Base-by-base conservation (phyloP, 306 rosid species). In the Canavalia gladiata region DNA sequence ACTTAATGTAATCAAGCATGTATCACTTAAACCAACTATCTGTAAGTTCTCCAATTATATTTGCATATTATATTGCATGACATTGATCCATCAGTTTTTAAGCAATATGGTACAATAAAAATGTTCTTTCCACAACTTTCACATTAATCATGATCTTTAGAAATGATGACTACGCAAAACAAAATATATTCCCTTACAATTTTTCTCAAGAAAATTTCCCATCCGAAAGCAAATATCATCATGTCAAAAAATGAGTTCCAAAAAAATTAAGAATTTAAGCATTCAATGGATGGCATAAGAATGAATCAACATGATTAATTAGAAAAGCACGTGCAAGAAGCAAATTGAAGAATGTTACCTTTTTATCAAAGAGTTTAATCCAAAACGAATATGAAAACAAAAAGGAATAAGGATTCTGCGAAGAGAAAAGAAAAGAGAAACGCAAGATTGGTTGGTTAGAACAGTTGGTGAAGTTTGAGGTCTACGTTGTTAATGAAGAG, bases 391-490 rank as follows among this genome's bases (percentile, higher is more conserved):
- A 2, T 25, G 4, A 34, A 47, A 78, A 64, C 1, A n/a, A 54
- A 25, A 67, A 76, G 55, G 35, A 1, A 18, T 54, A 43, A 76
- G 34, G 75, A 77, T 43, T 72, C 1, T 3, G 49, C 47, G 6
- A 59, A 46, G 42, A 34, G 37, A 35, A 57, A 75, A 5, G 4
- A 43, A 58, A 13, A 37, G 64, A 31, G 9, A 56, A 72, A 45
- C 1, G 42, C 10, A 12, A 41, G 59, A 83, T 37, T 30, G 57
- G 33, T 62, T 64, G 25, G 43, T 56, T 71, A 63, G 75, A 83
- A 34, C 45, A 71, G 55, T 83, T 77, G 7, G 75, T 45, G 56
- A 77, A 72, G 75, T 71, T 76, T 60, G 79, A 77, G 62, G 86
- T 43, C 63, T 41, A 39, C 49, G 50, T 43, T 47, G n/a, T 68